A percentile compares a stretch with the other conserved stretches of the same genome.
Evolutionary conservation across 2,329 filamentous ascomycete genomes (phyloP).

Genomic region (Alternaria postmessia): DNA sequence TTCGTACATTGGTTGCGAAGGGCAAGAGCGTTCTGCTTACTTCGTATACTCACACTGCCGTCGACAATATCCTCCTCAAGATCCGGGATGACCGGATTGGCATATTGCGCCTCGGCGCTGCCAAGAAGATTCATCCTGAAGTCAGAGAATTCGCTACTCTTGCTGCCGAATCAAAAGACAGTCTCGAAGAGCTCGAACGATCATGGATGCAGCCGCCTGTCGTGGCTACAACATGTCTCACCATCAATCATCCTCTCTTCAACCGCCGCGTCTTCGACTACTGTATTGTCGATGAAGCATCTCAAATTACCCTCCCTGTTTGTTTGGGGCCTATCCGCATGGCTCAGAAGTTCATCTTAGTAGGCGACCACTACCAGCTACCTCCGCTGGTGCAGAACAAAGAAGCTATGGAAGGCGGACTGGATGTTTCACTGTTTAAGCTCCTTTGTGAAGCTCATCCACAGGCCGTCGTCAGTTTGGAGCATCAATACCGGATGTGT

Average conservation of each 20-base stretch:
- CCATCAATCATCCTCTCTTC: constrained; percentile 89
- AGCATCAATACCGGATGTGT: constrained; percentile 98
- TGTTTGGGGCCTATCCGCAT: constrained; percentile 93
- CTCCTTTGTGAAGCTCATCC: constrained; percentile 89
- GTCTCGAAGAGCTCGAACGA: constrained; percentile 82
- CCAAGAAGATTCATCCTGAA: constrained; percentile 85
- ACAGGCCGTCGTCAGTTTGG: constrained; percentile 85
- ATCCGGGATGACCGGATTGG: constrained; percentile 79
- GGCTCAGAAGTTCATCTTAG: constrained; percentile 90
- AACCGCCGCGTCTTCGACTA: constrained; percentile 92
- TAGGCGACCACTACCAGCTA: constrained; percentile 95
- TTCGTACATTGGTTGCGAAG: constrained; percentile 84
- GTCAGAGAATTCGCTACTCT: constrained; percentile 86
- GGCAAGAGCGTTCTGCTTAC: constrained; percentile 93
- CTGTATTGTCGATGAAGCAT: constrained; percentile 97
- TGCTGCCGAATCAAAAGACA: constrained; percentile 74
- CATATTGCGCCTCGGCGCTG: constrained; percentile 83
- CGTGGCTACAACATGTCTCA: constrained; percentile 93
- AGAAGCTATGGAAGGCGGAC: constrained; percentile 81
- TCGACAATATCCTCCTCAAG: constrained; percentile 97
- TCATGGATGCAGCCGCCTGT: constrained; percentile 87
- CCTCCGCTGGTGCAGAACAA: constrained; percentile 94
- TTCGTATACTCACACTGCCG: constrained; percentile 95
- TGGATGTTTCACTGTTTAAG: constrained; percentile 95
- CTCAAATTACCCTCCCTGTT: constrained; percentile 94